Evolutionary conservation across 129 eudicot genomes (phyloP), one percentile per base, ranked within the genome.

Genomic region (Erigeron canadensis): DNA sequence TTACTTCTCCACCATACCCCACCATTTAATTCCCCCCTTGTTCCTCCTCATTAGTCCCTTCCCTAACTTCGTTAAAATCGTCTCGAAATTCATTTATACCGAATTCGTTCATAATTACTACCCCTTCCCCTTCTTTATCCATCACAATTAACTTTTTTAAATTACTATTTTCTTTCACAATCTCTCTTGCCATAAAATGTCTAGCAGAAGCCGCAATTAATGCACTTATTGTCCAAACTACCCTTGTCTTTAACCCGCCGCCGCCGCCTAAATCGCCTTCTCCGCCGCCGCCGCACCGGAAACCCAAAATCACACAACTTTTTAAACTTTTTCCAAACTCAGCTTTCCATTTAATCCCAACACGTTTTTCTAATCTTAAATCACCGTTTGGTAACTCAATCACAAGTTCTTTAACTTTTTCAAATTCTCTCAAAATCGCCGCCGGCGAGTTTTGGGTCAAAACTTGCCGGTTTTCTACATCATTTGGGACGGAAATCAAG

Each of bases 141-240:
- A 28, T 81, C 8, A 86, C 73, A 10, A 71, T 59, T 64, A 86
- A 50, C 34, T 42, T 81, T 6, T 47, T 3, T 0, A 83, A 37
- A 10, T 58, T 59, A 0, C 11, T 3, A 17, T 86, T 85, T 54
- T 83, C 87, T 6, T 37, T 77, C 3, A 83, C 77, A 9, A 80
- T 83, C 10, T 86, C 87, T 5, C 69, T 73, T 21, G 83, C 76
- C 91, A 83, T 78, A 42, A 67, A 86, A 75, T 86, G 91, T 65
- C 91, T 78, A 1, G 91, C 88, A 0, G 88, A 80, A 10, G 91
- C 88, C 0, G 91, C 86, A 22, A 86, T 83, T 28, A 86, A 60
- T 15, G 88, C 84, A 60, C 86, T 83, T 7, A 86, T 86, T 43
- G 88, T 84, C 91, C 91, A 86, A 11, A 86, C 88, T 7, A 86